Conservation (phyloP, 2,329 filamentous ascomycete species). For the Arachnomyces sp. region DNA sequence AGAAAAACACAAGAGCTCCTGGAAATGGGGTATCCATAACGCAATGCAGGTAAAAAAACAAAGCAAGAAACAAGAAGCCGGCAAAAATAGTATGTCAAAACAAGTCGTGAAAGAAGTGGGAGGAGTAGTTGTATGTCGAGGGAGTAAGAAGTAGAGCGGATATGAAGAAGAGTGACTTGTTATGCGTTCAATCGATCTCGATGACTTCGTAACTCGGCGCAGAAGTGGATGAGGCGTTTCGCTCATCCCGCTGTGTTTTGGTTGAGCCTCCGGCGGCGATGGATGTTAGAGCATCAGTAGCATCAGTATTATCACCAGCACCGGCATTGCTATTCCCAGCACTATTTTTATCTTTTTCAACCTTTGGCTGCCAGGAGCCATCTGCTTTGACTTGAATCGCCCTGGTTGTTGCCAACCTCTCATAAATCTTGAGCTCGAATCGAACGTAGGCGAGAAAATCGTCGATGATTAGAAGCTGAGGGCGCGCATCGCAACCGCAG, state of each 20-base stretch:
- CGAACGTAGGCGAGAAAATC: constrained; percentile 63
- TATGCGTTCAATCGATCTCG: constrained; percentile 20
- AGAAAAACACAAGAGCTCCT: too few species aligned
- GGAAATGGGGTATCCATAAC: constrained; percentile 7
- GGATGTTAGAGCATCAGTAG: too few species aligned
- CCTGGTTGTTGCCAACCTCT: constrained; percentile 45
- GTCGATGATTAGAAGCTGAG: constrained; percentile 63
- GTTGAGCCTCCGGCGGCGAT: constrained; percentile 2
- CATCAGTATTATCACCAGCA: too few species aligned
- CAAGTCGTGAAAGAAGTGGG: neutral
- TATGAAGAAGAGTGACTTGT: neutral
- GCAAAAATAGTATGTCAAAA: constrained; percentile 2
- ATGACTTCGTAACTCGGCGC: constrained; percentile 13
- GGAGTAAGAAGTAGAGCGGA: neutral
- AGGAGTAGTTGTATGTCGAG: neutral
- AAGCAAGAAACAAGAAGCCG: constrained; percentile 5
- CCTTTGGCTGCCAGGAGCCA: constrained; percentile 57
- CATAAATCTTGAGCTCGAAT: constrained; percentile 42
- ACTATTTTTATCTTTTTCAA: constrained; percentile 19
- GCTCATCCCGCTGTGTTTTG: constrained; percentile 7
- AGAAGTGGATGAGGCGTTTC: neutral
- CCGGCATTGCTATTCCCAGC: constrained; percentile 9
- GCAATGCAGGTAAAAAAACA: constrained; percentile 3
- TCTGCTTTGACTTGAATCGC: constrained; percentile 58
- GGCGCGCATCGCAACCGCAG: constrained; percentile 70